A percentile compares a stretch with the other conserved stretches of the same genome.
Conservation (phyloP, 1,284 basidiomycete genomes). For the Moniliophthora roreri region DNA sequence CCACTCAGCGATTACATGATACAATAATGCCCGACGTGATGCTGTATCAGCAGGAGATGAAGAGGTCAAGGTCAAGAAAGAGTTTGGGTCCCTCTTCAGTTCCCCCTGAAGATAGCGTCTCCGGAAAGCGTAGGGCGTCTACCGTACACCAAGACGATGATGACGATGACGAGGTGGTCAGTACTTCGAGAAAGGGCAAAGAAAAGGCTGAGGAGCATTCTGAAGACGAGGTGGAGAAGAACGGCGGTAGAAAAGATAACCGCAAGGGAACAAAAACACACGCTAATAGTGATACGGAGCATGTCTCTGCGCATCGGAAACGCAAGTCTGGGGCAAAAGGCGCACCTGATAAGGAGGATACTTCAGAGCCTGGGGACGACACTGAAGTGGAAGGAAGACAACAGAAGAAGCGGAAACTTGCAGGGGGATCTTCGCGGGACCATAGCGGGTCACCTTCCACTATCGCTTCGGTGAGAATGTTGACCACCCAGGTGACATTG, state of each 20-base stretch:
- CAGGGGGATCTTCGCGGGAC: background rate
- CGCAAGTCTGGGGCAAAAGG: conserved; percentile 12
- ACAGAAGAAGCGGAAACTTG: conserved; percentile 13
- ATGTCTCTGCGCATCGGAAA: conserved; percentile 2
- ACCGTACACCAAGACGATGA: conserved; percentile 6
- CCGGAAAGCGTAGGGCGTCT: conserved; percentile 9
- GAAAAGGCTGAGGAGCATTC: conserved; percentile 2
- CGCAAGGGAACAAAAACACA: conserved; percentile 16
- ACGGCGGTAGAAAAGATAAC: conserved; percentile 7
- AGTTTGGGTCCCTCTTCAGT: conserved; percentile 14
- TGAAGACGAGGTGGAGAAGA: conserved; percentile 17
- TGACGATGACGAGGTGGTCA: conserved; percentile 16
- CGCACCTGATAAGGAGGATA: background rate
- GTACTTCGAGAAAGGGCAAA: conserved; percentile 17
- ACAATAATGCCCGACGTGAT: conserved; percentile 76
- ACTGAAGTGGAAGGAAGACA: background rate
- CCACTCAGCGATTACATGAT: conserved; percentile 58
- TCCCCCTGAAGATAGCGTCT: conserved; percentile 17
- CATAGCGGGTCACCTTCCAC: background rate
- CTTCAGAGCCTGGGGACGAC: conserved; percentile 4
- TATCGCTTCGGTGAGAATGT: conserved; percentile 36
- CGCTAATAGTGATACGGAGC: conserved; percentile 18
- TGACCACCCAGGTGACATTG: conserved; percentile 62
- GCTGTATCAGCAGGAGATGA: conserved; percentile 65
- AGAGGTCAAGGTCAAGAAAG: conserved; percentile 22